phyloP scores from a whole-genome alignment of 176 grass and related monocot species.

The Juncus effusus region DNA sequence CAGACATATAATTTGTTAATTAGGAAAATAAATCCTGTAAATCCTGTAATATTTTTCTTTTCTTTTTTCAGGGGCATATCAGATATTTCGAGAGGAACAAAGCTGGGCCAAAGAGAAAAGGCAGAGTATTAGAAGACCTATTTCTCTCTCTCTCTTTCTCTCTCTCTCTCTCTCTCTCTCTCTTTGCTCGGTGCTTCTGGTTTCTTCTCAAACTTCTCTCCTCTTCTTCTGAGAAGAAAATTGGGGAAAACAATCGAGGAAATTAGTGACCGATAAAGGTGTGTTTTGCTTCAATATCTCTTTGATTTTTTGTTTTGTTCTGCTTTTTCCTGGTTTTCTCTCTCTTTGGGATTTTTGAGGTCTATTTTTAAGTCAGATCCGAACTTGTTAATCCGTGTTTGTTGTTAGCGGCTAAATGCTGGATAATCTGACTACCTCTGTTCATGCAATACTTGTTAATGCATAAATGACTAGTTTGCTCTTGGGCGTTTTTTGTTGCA shows the following conservation, averaged over 20 bases:
- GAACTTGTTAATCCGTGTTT: background rate
- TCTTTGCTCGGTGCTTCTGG: background rate
- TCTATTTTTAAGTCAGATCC: conserved; percentile 29
- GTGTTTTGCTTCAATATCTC: background rate
- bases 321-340: background rate
- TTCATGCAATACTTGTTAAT: conserved; percentile 1
- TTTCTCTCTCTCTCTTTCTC: conserved; percentile 17
- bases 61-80: too few species aligned
- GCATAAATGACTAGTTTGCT: background rate
- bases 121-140: conserved; percentile 14
- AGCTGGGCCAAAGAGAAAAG: conserved; percentile 3
- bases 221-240: background rate
- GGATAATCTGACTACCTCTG: background rate
- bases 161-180: conserved; percentile 10
- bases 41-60: too few species aligned
- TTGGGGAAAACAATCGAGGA: background rate
- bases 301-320: background rate
- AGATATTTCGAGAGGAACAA: too few species aligned
- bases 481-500: too few species aligned
- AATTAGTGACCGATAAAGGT: conserved; percentile 11
- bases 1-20: too few species aligned
- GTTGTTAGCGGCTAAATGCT: background rate
- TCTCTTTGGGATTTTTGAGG: background rate
- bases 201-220: background rate
- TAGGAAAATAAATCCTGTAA: too few species aligned